Conservation (phyloP, 306 rosid species). For the Cucumis sativus region Cucumber_9930_V3 NC_026660.2:1213001-1213500, state of each 20-base stretch:
- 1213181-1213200: not conserved
- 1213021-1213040: not conserved
- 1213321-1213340: not conserved
- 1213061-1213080: not conserved
- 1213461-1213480: too few species aligned
- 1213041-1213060: not conserved
- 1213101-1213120: not conserved
- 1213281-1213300: not conserved
- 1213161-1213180: not conserved
- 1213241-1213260: not conserved
- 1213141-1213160: not conserved
- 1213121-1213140: not conserved
- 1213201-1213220: too few species aligned
- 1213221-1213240: not conserved
- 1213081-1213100: not conserved
- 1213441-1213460: too few species aligned
- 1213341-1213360: not conserved
- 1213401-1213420: too few species aligned
- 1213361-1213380: not conserved
- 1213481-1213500: too few species aligned
- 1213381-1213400: not conserved
- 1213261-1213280: not conserved
- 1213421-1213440: too few species aligned
- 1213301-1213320: not conserved
- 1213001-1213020: not conserved